Evolutionary conservation across 805 yeast genomes (phyloP).

Genomic region (Saturnispora diversa): DNA sequence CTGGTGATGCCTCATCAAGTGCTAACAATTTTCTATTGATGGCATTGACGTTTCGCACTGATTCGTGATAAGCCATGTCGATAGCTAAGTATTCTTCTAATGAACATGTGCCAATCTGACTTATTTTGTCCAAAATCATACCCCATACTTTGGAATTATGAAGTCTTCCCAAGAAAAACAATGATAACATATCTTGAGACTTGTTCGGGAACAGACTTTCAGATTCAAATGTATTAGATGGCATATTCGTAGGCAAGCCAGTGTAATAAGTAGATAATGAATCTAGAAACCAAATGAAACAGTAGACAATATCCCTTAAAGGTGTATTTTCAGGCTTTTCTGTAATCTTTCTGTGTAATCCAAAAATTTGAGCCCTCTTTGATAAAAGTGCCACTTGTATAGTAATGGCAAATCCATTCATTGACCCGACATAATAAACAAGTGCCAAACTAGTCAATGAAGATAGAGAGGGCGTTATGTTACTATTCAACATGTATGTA

Average conservation of each 20-base stretch:
- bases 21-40: conserved; percentile 11
- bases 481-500: conserved; percentile 15
- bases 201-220: conserved; percentile 13
- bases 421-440: conserved; percentile 19
- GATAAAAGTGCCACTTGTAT: conserved; percentile 16
- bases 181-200: conserved; percentile 11
- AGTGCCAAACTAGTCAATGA: conserved; percentile 15
- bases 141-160: conserved; percentile 18
- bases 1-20: background rate
- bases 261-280: conserved; percentile 19
- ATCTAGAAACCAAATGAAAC: conserved; percentile 20
- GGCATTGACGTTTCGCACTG: conserved; percentile 11
- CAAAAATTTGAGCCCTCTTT: conserved; percentile 17
- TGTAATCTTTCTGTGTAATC: conserved; percentile 18
- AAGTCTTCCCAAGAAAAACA: conserved; percentile 16
- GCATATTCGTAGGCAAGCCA: conserved; percentile 20
- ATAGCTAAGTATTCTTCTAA: conserved; percentile 9
- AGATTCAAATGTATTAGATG: conserved; percentile 16
- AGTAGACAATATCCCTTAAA: conserved; percentile 17
- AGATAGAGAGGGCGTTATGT: conserved; percentile 19
- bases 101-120: conserved; percentile 14
- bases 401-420: conserved; percentile 17
- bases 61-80: conserved; percentile 8
- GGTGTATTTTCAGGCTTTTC: conserved; percentile 10
- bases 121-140: conserved; percentile 15